A percentile compares a stretch with the other conserved stretches of the same genome.
Evolutionary conservation across 148 eudicot species (phyloP).

Genomic region (Drosera capensis): DNA sequence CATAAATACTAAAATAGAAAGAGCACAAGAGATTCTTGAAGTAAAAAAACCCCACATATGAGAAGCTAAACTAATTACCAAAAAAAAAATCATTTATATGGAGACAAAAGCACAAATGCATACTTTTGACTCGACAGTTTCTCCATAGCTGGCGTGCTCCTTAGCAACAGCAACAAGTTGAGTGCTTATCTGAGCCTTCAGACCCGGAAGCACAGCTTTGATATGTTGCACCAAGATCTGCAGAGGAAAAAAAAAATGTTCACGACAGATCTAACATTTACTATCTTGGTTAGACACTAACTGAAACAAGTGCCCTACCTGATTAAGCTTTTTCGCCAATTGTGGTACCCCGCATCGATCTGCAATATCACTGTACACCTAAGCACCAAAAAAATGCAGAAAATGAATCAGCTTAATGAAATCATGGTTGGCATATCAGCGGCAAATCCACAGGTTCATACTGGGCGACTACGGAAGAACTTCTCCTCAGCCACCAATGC

Average conservation of each 20-base stretch:
- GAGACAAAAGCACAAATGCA: no score
- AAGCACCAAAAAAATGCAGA: slow-evolving; percentile 4
- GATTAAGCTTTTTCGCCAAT: slow-evolving; percentile 36
- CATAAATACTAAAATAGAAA: no score
- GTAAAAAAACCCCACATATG: not conserved
- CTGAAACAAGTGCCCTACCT: slow-evolving; percentile 11
- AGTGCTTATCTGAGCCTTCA: slow-evolving; percentile 29
- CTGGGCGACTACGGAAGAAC: slow-evolving; percentile 31
- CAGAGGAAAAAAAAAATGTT: not conserved
- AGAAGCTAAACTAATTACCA: not conserved
- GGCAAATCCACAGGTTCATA: slow-evolving; percentile 6
- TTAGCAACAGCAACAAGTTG: slow-evolving; percentile 21
- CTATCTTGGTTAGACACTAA: not conserved
- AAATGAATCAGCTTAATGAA: not conserved
- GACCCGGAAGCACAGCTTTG: slow-evolving; percentile 23
- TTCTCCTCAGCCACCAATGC: slow-evolving; percentile 32
- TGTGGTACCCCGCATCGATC: slow-evolving; percentile 37
- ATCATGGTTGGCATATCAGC: not conserved
- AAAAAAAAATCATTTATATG: not conserved
- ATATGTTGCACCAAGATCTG: slow-evolving; percentile 46
- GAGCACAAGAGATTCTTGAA: no score
- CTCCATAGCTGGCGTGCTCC: slow-evolving; percentile 33
- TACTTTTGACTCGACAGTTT: slow-evolving; percentile 29
- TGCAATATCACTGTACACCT: slow-evolving; percentile 24
- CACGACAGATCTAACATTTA: not conserved